phyloP scores from a whole-genome alignment of 2,329 filamentous ascomycete genomes.

The Dactylellina cionopaga region DNA sequence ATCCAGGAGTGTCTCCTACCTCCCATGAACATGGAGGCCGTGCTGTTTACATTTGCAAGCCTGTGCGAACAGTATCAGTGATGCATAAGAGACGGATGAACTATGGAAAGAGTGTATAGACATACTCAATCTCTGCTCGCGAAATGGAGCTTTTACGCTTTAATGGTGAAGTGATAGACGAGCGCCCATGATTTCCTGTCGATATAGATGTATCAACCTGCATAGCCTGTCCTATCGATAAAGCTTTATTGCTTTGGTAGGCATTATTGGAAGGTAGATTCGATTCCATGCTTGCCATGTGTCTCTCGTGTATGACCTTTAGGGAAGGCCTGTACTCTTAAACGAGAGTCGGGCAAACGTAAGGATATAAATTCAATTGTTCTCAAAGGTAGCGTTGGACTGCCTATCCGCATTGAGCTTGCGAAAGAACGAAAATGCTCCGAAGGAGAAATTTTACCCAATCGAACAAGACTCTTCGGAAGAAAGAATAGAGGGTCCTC shows the following conservation, averaged over 20 bases:
- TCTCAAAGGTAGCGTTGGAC: not conserved
- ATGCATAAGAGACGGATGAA: not conserved
- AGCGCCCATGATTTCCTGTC: slow-evolving; percentile 16
- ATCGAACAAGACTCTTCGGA: not conserved
- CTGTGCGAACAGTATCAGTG: not conserved
- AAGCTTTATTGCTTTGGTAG: slow-evolving; percentile 5
- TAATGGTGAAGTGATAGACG: slow-evolving; percentile 30
- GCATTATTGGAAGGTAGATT: slow-evolving; percentile 7
- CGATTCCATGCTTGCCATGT: slow-evolving; percentile 22
- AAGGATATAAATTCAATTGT: not conserved
- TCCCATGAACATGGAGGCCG: slow-evolving; percentile 54
- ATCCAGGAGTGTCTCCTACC: slow-evolving; percentile 55
- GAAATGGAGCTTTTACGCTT: slow-evolving; percentile 42
- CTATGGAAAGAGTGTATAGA: not conserved
- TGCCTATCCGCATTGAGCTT: slow-evolving; percentile 28
- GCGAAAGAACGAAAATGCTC: slow-evolving; percentile 2
- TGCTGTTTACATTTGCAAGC: slow-evolving; percentile 55
- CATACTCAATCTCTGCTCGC: slow-evolving; percentile 39
- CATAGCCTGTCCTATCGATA: slow-evolving; percentile 3
- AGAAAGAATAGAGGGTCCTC: not conserved
- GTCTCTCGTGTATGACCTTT: slow-evolving; percentile 10
- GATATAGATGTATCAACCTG: slow-evolving; percentile 39
- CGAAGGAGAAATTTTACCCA: not conserved
- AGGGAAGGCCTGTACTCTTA: not conserved
- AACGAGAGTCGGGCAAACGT: not conserved